Evolutionary conservation across 2,329 filamentous ascomycete species (phyloP).

Genomic region (Paramyrothecium sp.): DNA sequence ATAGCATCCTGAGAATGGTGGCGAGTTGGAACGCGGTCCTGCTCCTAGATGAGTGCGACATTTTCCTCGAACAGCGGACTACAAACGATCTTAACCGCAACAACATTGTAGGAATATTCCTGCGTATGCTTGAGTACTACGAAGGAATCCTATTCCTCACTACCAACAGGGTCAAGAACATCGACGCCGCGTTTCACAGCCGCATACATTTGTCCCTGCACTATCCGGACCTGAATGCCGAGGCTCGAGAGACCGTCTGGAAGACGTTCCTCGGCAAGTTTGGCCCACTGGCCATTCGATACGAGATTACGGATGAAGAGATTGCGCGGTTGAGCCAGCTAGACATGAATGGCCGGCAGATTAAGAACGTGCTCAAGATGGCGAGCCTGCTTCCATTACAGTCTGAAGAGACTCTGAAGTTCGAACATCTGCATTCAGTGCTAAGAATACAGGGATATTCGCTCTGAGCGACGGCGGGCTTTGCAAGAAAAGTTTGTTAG

Average conservation of each 20-base stretch:
- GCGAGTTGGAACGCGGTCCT: constrained; percentile 48
- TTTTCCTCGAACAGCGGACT: constrained; percentile 37
- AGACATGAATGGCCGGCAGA: constrained; percentile 48
- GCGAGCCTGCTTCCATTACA: constrained; percentile 25
- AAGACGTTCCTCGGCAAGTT: constrained; percentile 33
- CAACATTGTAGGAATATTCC: constrained; percentile 33
- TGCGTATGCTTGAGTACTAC: constrained; percentile 46
- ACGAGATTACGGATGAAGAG: constrained; percentile 25
- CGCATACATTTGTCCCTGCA: constrained; percentile 47
- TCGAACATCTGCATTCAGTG: constrained; percentile 26
- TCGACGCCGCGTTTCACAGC: constrained; percentile 46
- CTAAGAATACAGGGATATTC: constrained; percentile 25
- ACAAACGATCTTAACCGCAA: constrained; percentile 30
- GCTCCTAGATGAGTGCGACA: constrained; percentile 32
- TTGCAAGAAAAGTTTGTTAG: no score
- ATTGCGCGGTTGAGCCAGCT: constrained; percentile 34
- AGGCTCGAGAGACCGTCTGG: constrained; percentile 37
- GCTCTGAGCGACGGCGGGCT: no score
- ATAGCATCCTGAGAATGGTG: constrained; percentile 59
- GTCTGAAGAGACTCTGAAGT: constrained; percentile 22
- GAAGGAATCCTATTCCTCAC: constrained; percentile 48
- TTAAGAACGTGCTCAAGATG: constrained; percentile 45
- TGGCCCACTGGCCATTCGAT: constrained; percentile 19
- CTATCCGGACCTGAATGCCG: constrained; percentile 39
- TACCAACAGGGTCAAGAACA: constrained; percentile 42